Base-by-base conservation (phyloP, 331 rosid species). In the Quercus lobata region DNA sequence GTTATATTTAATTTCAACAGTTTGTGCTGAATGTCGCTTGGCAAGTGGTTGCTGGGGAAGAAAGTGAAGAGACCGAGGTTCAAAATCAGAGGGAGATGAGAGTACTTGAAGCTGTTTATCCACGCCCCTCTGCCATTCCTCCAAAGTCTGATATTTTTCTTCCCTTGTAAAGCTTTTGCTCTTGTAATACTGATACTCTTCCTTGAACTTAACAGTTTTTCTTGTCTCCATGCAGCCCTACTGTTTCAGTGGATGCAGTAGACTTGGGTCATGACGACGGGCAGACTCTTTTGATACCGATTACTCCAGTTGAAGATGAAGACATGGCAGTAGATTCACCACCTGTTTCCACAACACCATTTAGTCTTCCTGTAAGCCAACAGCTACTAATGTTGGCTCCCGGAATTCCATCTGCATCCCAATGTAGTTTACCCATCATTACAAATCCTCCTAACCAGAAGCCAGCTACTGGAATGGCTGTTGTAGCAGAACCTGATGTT, bases 41-140 rank as follows among this genome's bases (percentile, higher is more conserved):
- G 99, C 94, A 75, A 88, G 97, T 95, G 80, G 99, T 88, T 83
- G 90, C 92, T 71, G 99, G 98, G 81, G 99, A 95, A 84, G 98
- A 95, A 88, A 93, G 98, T 88, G 73, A 85, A 73, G 97, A 95
- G 84, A 83, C 79, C 52, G 89, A 80, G 78, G 83, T 85, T 82
- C 89, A 93, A 89, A 81, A 80, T 83, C 89, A 90, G 81, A 90
- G 99, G 86, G 99, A 95, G 86, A 79, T 91, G 91, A 87, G 94
- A 86, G 96, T 89, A 53, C 92, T 95, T 21, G 99, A 95, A 89
- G 99, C 99, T 53, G 87, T 91, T 79, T 95, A 95, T 87, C 99
- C 99, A 29, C 92, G 98, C 8, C 83, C 88, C 34, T 93, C 98
- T 55, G 90, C 99, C 75, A 95, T 95, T 76, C 99, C 99, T 69